Conservation (phyloP, 1,139 yeast species). For the Pichia sp. region DNA sequence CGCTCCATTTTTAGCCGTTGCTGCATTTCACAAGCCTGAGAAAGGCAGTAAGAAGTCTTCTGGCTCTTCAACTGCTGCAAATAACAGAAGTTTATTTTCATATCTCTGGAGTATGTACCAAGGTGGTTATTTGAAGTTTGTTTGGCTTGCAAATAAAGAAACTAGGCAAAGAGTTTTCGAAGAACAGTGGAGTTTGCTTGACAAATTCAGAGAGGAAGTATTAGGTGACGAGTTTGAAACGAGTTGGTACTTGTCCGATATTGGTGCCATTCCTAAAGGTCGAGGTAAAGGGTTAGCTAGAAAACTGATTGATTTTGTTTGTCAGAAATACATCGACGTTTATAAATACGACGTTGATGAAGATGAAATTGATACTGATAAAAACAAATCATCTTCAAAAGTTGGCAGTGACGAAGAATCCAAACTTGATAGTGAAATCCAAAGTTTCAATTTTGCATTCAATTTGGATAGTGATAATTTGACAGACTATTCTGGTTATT, state of each 20-base stretch:
- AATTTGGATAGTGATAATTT: constrained; percentile 25
- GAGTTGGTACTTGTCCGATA: constrained; percentile 52
- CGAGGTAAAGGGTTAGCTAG: constrained; percentile 62
- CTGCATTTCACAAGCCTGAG: constrained; percentile 53
- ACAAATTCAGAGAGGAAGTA: constrained; percentile 32
- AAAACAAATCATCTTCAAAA: constrained; percentile 4
- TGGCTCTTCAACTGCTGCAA: constrained; percentile 3
- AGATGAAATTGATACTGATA: constrained; percentile 16
- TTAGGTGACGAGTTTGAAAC: constrained; percentile 30
- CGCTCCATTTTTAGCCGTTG: constrained; percentile 49
- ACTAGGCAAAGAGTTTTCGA: constrained; percentile 49
- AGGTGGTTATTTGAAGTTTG: constrained; percentile 26
- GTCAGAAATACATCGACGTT: constrained; percentile 24
- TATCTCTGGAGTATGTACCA: constrained; percentile 27
- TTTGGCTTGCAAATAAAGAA: constrained; percentile 30
- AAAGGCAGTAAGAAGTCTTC: constrained; percentile 26
- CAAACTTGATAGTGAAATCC: constrained; percentile 24
- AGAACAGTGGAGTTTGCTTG: constrained; percentile 51
- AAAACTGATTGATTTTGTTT: constrained; percentile 45
- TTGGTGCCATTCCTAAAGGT: constrained; percentile 54
- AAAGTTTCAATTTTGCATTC: constrained; percentile 24
- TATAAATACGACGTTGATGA: constrained; percentile 17
- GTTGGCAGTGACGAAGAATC: constrained; percentile 20
- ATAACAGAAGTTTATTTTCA: constrained; percentile 19
- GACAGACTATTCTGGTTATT: constrained; percentile 27